Conservation (phyloP, 345 rosid genomes). For the Noccaea bulbosa region DNA sequence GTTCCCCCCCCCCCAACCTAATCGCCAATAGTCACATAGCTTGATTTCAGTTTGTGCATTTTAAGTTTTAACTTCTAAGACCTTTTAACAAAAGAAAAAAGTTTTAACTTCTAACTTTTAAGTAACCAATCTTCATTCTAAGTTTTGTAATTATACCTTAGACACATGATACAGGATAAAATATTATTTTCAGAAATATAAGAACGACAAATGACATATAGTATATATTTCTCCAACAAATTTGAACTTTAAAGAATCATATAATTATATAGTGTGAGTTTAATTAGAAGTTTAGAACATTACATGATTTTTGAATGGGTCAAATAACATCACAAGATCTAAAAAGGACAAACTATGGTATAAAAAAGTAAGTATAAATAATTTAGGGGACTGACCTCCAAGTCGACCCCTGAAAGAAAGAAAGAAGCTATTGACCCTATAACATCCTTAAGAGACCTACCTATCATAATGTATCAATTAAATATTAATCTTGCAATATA, state of each 20-base stretch:
- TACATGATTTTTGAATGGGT: no score
- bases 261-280: not conserved
- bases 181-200: not conserved
- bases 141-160: not conserved
- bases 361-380: not conserved
- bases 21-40: not conserved
- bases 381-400: constrained; percentile 11
- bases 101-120: not conserved
- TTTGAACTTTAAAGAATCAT: not conserved
- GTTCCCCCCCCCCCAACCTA: not conserved
- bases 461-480: not conserved
- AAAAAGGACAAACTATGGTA: constrained; percentile 30
- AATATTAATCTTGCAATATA: constrained; percentile 16
- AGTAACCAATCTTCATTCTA: not conserved
- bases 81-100: no score
- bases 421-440: constrained; percentile 43
- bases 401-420: constrained; percentile 42
- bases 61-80: not conserved
- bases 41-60: not conserved
- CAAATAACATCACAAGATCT: not conserved
- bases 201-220: no score
- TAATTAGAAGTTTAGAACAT: not conserved
- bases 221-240: not conserved
- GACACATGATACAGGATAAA: not conserved
- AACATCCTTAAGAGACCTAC: constrained; percentile 42